Evolutionary conservation across 805 yeast genomes (phyloP), one percentile per base, ranked within the genome.

Genomic region (Saccharomycopsis olivae): DNA sequence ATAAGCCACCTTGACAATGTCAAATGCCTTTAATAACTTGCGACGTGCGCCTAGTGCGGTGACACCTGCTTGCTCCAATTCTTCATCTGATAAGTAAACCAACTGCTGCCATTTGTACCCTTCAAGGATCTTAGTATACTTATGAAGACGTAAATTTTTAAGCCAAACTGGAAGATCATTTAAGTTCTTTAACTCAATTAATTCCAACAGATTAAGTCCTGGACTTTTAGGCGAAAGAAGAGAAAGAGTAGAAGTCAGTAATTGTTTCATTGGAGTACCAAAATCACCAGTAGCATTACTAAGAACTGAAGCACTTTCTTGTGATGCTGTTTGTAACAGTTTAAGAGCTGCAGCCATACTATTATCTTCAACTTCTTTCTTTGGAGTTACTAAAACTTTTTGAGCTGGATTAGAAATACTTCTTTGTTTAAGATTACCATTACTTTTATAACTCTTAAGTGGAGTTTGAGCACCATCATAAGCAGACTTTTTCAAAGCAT

Each of bases 1-100:
- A 49, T 66, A 66, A 34, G 68, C 66, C 28, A 70, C 79, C 53
- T 74, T 75, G 33, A 89, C 95, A 41, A 78, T 79, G 45, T 77
- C 83, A 63, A 92, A 92, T 28, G 95, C 94, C 63, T 92, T 92
- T 52, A 92, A 63, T 57, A 92, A 70, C 62, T 92, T 92, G 42
- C 96, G 73, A 48, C 99, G 69, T 1, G 99, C 99, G 5, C 99
- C 99, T 49, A 92, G 68, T 0, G 98, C 96, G 49, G 77, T 73
- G 30, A 92, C 96, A 5, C 99, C 99, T 43, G 76, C 68, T 3
- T 67, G 68, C 49, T 79, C 86, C 52, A 92, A 66, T 43, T 75
- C 72, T 3, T 61, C 69, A 55, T 89, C 95, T 44, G 66, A 66
- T 48, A 83, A 64, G 48, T 73, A 73, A 44, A 92, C 71, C 64